Base-by-base conservation (phyloP, 805 yeast genomes). In the Saturnispora kantuleensis region DNA sequence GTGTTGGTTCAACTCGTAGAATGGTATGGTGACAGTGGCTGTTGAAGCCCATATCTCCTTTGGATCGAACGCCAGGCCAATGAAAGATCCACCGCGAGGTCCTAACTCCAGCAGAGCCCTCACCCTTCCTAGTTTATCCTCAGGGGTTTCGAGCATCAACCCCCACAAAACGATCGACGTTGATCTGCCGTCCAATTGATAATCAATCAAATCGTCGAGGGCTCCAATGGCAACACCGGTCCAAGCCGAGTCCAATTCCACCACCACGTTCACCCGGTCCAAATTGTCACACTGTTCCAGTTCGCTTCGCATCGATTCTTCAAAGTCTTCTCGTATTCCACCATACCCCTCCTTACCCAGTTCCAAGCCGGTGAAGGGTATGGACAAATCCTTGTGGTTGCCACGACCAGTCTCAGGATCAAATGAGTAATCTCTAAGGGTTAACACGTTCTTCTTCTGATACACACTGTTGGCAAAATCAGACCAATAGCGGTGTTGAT, bases 161-260 rank as follows among this genome's bases (percentile, higher is more conserved):
- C 50, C 44, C 53, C 53, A 50, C 8, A 44, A 10, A 5, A 37
- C 8, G 2, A 50, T 13, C 33, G 40, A 41, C 7, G 41, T 41
- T 6, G 38, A 35, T 21, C 44, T 34, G 10, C 51, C 50, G 33
- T 50, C 38, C 2, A 50, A 39, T 35, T 50, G 53, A 30, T 40
- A 46, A 32, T 50, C 51, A 26, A 50, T 50, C 9, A 46, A 13
- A 30, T 45, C 35, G 13, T 41, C 54, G 18, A 88, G 47, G 49
- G 79, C 51, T 38, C 69, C 68, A 35, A 64, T 58, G 4, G 84
- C 61, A 52, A 84, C 77, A 0, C 95, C 95, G 40, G 87, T 82
- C 97, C 97, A 90, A 0, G 82, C 84, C 17, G 77, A 70, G 56
- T 85, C 95, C 3, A 81, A 52, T 42, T 88, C 96, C 0, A 83